Evolutionary conservation across 352 stramenopile species (phyloP).

Genomic region (Phytophthora parvispora): DNA sequence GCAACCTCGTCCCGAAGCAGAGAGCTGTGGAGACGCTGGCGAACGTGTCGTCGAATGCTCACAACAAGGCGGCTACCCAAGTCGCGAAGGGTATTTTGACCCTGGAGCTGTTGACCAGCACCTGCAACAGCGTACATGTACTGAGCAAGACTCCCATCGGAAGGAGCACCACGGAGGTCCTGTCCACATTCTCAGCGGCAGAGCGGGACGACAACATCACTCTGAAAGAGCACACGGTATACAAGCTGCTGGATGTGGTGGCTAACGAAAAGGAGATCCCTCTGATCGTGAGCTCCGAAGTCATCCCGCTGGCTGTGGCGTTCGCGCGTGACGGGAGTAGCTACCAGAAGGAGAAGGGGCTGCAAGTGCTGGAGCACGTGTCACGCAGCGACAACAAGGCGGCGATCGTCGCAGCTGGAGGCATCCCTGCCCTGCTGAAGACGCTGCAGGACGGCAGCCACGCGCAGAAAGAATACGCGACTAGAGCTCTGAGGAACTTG

Average conservation of each 20-base stretch:
- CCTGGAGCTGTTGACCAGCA: not conserved
- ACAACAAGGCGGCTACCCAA: not conserved
- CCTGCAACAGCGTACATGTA: not conserved
- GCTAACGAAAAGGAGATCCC: not conserved
- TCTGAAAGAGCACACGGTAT: slow-evolving; percentile 1
- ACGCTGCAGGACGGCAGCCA: not conserved
- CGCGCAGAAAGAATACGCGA: not conserved
- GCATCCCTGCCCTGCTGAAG: not conserved
- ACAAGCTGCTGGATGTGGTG: not conserved
- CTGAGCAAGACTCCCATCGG: not conserved
- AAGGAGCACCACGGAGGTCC: not conserved
- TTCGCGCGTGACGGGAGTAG: slow-evolving; percentile 1
- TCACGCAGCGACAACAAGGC: not conserved
- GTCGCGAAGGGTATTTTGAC: not conserved
- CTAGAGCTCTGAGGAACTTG: not conserved
- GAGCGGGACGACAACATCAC: not conserved
- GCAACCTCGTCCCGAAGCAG: not conserved
- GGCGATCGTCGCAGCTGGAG: slow-evolving; percentile 1
- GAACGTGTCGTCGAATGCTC: not conserved
- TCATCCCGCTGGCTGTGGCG: slow-evolving; percentile 1
- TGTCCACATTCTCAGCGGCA: not conserved
- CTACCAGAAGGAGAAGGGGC: slow-evolving; percentile 3
- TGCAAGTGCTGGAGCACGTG: not conserved
- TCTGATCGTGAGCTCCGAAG: slow-evolving; percentile 1
- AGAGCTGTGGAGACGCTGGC: not conserved